Conservation (phyloP, 768 basidiomycete species). For the Lepiota subincarnata region DNA sequence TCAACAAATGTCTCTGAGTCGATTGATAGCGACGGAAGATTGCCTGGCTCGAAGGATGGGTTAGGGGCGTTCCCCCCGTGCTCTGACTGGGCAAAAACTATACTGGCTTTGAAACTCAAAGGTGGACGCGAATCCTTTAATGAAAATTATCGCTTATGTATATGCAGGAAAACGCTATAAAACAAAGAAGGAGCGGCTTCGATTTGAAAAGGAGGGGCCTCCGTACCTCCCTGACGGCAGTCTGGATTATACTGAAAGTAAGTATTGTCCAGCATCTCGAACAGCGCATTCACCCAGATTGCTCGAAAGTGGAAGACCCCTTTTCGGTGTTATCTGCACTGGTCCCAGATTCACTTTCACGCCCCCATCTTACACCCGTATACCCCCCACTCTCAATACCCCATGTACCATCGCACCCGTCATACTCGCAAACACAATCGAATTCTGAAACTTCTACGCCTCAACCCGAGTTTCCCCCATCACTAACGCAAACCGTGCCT, state of each 20-base stretch:
- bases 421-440: slow-evolving; percentile 14
- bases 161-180: slow-evolving; percentile 65
- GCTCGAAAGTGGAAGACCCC: slow-evolving; percentile 66
- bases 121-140: slow-evolving; percentile 32
- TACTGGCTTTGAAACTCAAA: slow-evolving; percentile 73
- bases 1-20: slow-evolving; percentile 33
- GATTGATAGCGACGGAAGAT: slow-evolving; percentile 65
- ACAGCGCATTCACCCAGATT: slow-evolving; percentile 9
- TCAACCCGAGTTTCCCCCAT: slow-evolving; percentile 22
- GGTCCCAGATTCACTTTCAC: slow-evolving; percentile 52
- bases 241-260: slow-evolving; percentile 69
- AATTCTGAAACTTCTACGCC: slow-evolving; percentile 10
- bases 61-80: slow-evolving; percentile 67
- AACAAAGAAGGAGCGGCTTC: slow-evolving; percentile 76
- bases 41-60: slow-evolving; percentile 77
- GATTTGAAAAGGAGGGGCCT: slow-evolving; percentile 74
- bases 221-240: slow-evolving; percentile 74
- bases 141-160: not conserved
- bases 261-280: slow-evolving; percentile 8
- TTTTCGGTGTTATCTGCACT: slow-evolving; percentile 64
- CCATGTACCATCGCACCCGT: slow-evolving; percentile 13
- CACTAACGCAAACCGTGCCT: slow-evolving; percentile 19
- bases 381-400: slow-evolving; percentile 39
- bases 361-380: slow-evolving; percentile 55
- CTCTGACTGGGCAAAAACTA: slow-evolving; percentile 67